These are phyloP conservation scores for Fusarium nurragi DNA, from an alignment of 2,329 filamentous ascomycete genomes.

Conservation along the genomic window DNA sequence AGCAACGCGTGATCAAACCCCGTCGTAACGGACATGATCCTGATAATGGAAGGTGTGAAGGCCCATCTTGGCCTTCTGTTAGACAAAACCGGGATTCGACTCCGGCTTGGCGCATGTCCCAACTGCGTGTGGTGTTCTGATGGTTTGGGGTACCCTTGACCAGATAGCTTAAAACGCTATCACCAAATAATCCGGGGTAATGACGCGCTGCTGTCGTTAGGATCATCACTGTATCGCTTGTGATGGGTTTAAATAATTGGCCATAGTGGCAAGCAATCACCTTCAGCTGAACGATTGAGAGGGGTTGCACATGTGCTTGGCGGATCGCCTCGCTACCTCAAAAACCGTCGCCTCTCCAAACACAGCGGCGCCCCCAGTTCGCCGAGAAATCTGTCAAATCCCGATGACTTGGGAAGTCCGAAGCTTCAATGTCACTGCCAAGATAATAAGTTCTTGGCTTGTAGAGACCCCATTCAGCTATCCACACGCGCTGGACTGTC, in stretches of 20 bases:
- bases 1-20: slow-evolving; percentile 29
- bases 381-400: slow-evolving; percentile 26
- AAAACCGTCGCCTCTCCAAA: slow-evolving; percentile 5
- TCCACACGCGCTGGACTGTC: too few relatives aligned
- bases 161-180: slow-evolving; percentile 35
- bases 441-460: background rate
- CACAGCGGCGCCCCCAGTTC: background rate
- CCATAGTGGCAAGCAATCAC: background rate
- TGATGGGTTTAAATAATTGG: background rate
- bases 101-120: slow-evolving; percentile 31
- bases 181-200: background rate
- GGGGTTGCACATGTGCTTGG: background rate
- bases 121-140: background rate
- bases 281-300: too few relatives aligned
- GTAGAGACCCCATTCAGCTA: background rate
- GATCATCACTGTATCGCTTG: background rate
- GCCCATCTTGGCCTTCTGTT: slow-evolving; percentile 24
- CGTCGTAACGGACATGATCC: slow-evolving; percentile 26
- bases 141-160: background rate
- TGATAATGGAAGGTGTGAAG: slow-evolving; percentile 37
- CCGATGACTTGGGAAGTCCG: slow-evolving; percentile 9
- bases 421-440: background rate
- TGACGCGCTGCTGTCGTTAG: slow-evolving; percentile 5
- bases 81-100: background rate
- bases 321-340: slow-evolving; percentile 3